Evolutionary conservation across 306 rosid species (phyloP).

Genomic region (Inga leiocalycina): DNA sequence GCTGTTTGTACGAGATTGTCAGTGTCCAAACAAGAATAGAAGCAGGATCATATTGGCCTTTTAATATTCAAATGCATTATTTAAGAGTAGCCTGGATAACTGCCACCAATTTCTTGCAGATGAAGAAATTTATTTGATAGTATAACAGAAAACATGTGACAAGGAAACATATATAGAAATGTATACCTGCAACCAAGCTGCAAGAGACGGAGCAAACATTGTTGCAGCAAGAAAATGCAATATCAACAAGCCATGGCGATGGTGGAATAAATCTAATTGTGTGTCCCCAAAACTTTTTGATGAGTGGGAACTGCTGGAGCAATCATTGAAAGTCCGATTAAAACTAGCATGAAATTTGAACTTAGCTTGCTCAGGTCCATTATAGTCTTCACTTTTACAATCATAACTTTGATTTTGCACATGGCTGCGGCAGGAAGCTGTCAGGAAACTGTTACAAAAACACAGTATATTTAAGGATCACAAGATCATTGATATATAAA

Average conservation of each 20-base stretch:
- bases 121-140: neutral
- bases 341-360: slow-evolving; percentile 58
- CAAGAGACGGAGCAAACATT: slow-evolving; percentile 90
- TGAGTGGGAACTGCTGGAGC: slow-evolving; percentile 61
- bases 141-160: neutral
- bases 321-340: slow-evolving; percentile 50
- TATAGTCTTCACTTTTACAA: slow-evolving; percentile 42
- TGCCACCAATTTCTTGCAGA: neutral
- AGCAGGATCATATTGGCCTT: neutral
- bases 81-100: neutral
- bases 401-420: slow-evolving; percentile 53
- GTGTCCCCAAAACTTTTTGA: slow-evolving; percentile 80
- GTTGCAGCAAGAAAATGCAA: slow-evolving; percentile 75
- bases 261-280: slow-evolving; percentile 86
- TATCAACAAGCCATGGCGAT: slow-evolving; percentile 82
- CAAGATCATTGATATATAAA: neutral
- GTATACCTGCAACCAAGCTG: slow-evolving; percentile 93
- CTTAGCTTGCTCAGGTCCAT: slow-evolving; percentile 45
- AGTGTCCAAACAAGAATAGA: neutral
- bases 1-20: neutral
- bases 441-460: slow-evolving; percentile 78
- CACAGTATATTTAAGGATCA: slow-evolving; percentile 46
- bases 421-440: slow-evolving; percentile 75
- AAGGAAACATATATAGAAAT: slow-evolving; percentile 26
- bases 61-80: neutral